These are phyloP conservation scores for Naganishia kalamii DNA, from an alignment of 768 basidiomycete species.

Conservation along the genomic window DNA sequence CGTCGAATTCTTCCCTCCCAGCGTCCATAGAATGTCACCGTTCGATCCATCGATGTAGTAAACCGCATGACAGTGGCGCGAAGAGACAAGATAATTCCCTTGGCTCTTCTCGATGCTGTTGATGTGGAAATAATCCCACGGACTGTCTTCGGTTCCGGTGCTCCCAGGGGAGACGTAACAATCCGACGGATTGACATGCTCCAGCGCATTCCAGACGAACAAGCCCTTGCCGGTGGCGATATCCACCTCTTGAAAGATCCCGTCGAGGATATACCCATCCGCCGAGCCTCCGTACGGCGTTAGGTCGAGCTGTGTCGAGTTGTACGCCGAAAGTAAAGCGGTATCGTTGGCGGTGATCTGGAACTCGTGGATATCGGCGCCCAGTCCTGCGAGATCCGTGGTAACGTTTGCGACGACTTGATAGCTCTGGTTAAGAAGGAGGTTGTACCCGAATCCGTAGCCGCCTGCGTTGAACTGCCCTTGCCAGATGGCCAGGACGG, in stretches of 20 bases:
- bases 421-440: conserved; percentile 23
- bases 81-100: conserved; percentile 38
- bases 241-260: conserved; percentile 34
- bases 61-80: conserved; percentile 34
- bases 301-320: conserved; percentile 26
- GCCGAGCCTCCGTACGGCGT: conserved; percentile 14
- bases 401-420: conserved; percentile 13
- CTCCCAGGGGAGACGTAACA: conserved; percentile 29
- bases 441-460: conserved; percentile 26
- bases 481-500: conserved; percentile 31
- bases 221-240: conserved; percentile 30
- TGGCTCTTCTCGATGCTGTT: conserved; percentile 33
- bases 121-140: conserved; percentile 36
- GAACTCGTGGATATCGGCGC: conserved; percentile 31
- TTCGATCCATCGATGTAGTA: conserved; percentile 30
- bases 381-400: neutral
- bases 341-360: conserved; percentile 35
- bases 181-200: conserved; percentile 28
- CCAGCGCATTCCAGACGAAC: conserved; percentile 36
- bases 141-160: conserved; percentile 20
- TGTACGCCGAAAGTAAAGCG: conserved; percentile 30
- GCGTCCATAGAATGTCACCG: conserved; percentile 32
- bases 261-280: conserved; percentile 28
- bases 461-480: conserved; percentile 28
- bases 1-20: conserved; percentile 30